phyloP scores from a whole-genome alignment of 257 asterid genomes.

The Dorcoceras hygrometricum region DNA sequence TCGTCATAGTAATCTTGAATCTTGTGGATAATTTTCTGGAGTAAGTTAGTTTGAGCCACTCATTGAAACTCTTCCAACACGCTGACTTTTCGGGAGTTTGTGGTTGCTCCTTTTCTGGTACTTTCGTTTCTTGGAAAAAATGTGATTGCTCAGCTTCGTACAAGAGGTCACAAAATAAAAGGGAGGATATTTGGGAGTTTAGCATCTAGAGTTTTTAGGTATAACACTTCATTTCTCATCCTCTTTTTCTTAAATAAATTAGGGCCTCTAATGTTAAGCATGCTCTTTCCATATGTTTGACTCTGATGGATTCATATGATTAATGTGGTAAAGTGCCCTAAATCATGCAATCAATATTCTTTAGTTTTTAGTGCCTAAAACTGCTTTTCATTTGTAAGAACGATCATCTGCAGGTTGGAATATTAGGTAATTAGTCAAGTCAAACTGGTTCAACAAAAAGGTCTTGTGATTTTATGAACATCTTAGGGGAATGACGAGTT shows the following conservation, averaged over 20 bases:
- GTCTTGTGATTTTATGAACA: background rate
- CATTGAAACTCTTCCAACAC: background rate
- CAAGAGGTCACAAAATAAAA: background rate
- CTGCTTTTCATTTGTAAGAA: background rate
- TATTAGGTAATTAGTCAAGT: background rate
- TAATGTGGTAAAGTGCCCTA: background rate
- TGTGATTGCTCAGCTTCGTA: background rate
- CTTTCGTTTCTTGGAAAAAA: background rate
- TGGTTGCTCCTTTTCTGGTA: background rate
- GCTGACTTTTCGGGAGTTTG: background rate
- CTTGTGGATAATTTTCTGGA: background rate
- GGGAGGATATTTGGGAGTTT: background rate
- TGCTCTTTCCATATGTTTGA: background rate
- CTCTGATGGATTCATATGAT: background rate
- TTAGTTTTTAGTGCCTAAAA: background rate
- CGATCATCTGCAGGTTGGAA: background rate
- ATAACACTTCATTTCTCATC: background rate
- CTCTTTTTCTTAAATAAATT: too few species aligned
- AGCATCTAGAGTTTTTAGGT: background rate
- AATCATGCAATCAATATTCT: background rate
- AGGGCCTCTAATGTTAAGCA: background rate
- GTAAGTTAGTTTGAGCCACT: background rate
- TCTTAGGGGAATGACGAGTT: background rate
- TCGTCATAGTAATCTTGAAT: too few species aligned
- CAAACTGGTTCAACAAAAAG: background rate